Base-by-base conservation (phyloP, 2,329 filamentous ascomycete species). In the Penicillium sp. region DNA sequence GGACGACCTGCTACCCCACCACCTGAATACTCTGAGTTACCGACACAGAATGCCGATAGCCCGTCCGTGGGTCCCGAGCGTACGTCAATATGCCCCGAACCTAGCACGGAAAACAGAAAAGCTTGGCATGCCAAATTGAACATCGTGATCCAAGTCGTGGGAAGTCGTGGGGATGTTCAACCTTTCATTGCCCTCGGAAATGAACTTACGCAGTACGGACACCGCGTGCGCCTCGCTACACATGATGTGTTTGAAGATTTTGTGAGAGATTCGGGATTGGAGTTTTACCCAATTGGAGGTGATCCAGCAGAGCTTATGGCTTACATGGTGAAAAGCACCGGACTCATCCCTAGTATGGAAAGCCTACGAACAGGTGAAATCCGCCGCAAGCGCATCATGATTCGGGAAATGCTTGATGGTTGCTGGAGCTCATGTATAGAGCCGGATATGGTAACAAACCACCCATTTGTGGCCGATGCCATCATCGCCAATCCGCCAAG, bases 201-300 rank as follows among this genome's bases (percentile, higher is more conserved):
- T 34, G 76, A 78, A 11, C 66, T 85, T 0, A 75, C 81, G 59
- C 69, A 73, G 4, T 74, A 80, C 53, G 78, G 79, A 2, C 82
- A 85, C 62, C 78, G 82, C 11, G 80, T 85, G 2, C 78, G 83
- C 2, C 70, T 85, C 10, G 82, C 82, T 26, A 86, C 83, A 0
- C 83, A 85, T 62, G 63, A 75, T 8, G 74, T 77, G 4, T 85
- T 85, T 63, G 76, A 79, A 50, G 70, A 78, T 5, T 84, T 85
- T 42, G 81, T 85, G 16, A 70, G 77, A 44, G 71, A 74, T 3
- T 74, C 79, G 16, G 80, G 79, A 0, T 65, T 85, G 13, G 82
- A 85, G 55, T 85, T 85, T 64, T 85, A 80, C 62, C 75, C 75
- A 14, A 84, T 85, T 18, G 83, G 83, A 5, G 82, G 82, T 3